Percentiles rank a stretch among this genome's conserved stretches.
phyloP scores from a whole-genome alignment of 2,329 filamentous ascomycete genomes.

The Xylaria sp. region DNA sequence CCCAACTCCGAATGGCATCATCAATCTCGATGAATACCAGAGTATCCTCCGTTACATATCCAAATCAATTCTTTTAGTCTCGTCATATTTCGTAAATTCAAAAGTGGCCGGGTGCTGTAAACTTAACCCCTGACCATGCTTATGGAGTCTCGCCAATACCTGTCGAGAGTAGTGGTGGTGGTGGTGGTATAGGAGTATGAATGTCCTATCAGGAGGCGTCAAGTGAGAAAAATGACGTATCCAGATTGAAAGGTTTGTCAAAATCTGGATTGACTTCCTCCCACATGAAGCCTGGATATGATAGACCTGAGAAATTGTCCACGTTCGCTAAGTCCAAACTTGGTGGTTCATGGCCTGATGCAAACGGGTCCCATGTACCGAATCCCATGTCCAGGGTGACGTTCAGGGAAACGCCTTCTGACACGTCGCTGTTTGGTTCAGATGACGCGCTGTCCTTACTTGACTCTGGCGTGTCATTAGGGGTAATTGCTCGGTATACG shows the following conservation, averaged over 20 bases:
- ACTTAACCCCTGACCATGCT: slow-evolving; percentile 4
- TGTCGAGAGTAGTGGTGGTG: neutral
- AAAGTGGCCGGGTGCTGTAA: slow-evolving; percentile 1
- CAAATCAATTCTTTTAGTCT: slow-evolving; percentile 6
- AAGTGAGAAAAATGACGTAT: slow-evolving; percentile 58
- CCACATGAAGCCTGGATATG: slow-evolving; percentile 53
- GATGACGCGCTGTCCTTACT: slow-evolving; percentile 69
- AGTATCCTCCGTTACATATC: neutral
- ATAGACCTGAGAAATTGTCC: slow-evolving; percentile 39
- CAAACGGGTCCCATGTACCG: slow-evolving; percentile 63
- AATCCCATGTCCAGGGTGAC: slow-evolving; percentile 54
- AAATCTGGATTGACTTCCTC: slow-evolving; percentile 64
- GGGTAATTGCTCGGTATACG: slow-evolving; percentile 66
- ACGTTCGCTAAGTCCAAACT: slow-evolving; percentile 45
- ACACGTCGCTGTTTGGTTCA: slow-evolving; percentile 71
- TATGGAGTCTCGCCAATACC: neutral
- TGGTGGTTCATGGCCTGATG: slow-evolving; percentile 54
- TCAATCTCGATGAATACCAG: slow-evolving; percentile 20
- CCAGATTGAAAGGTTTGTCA: slow-evolving; percentile 64
- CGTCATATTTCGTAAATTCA: slow-evolving; percentile 23
- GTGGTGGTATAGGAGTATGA: slow-evolving; percentile 3
- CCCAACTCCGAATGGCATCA: slow-evolving; percentile 26
- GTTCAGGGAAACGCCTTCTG: slow-evolving; percentile 65
- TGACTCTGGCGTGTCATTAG: slow-evolving; percentile 73
- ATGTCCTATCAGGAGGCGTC: slow-evolving; percentile 47